A percentile compares a stretch with the other conserved stretches of the same genome.
Evolutionary conservation across 345 rosid species (phyloP).

Genomic region (Syzygium jambos): DNA sequence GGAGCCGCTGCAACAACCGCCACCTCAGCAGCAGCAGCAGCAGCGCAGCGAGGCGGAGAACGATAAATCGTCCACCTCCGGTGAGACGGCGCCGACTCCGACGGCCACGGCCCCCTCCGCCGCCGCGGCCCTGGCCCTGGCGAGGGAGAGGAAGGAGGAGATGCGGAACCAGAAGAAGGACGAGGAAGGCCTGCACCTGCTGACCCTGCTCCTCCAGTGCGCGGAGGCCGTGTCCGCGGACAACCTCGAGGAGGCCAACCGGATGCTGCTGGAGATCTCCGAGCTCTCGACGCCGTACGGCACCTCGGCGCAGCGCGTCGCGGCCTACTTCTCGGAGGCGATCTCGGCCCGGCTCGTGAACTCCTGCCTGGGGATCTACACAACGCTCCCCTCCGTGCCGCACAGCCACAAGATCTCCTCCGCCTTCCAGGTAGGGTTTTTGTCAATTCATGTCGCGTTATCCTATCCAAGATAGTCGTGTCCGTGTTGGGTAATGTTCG

Average conservation of each 20-base stretch:
- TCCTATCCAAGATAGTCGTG: not conserved
- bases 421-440: constrained; percentile 52
- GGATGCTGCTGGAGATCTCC: constrained; percentile 84
- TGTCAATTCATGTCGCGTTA: not conserved
- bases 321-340: constrained; percentile 97
- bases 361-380: constrained; percentile 82
- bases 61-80: constrained; percentile 41
- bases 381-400: constrained; percentile 66
- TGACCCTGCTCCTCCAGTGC: constrained; percentile 84
- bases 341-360: constrained; percentile 87
- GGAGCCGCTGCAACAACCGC: constrained; percentile 8
- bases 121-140: constrained; percentile 11
- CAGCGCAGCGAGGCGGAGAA: constrained; percentile 5
- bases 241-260: constrained; percentile 80
- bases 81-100: constrained; percentile 26
- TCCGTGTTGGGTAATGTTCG: not conserved
- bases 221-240: constrained; percentile 96
- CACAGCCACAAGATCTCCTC: constrained; percentile 76
- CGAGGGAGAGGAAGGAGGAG: constrained; percentile 68
- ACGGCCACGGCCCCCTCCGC: constrained; percentile 14
- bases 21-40: constrained; percentile 2
- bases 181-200: constrained; percentile 89
- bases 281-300: constrained; percentile 90
- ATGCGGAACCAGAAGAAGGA: constrained; percentile 65
- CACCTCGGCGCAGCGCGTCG: constrained; percentile 94